Conservation (phyloP, 1,284 basidiomycete genomes). For the Chalciporus sp. region DNA sequence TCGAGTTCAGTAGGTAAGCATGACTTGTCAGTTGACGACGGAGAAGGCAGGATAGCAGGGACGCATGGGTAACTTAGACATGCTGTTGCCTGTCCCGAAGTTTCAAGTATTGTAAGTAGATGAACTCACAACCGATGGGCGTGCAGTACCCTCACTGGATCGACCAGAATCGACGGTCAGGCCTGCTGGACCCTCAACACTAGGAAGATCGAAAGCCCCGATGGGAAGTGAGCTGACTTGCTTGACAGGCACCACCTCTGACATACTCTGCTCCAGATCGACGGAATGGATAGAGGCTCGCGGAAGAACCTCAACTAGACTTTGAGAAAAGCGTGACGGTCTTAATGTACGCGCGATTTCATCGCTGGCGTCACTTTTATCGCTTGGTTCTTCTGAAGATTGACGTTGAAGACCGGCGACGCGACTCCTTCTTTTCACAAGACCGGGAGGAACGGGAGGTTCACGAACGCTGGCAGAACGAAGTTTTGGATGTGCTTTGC, state of each 20-base stretch:
- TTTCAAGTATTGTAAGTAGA: slow-evolving; percentile 23
- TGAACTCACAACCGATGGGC: slow-evolving; percentile 27
- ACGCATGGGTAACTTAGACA: slow-evolving; percentile 7
- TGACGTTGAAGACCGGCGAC: slow-evolving; percentile 28
- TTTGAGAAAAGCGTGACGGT: slow-evolving; percentile 5
- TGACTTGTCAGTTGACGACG: slow-evolving; percentile 13
- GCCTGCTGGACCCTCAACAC: slow-evolving; percentile 4
- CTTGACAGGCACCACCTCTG: slow-evolving; percentile 13
- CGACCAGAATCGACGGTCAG: background rate
- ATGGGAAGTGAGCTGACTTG: slow-evolving; percentile 16
- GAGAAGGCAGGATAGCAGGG: slow-evolving; percentile 13
- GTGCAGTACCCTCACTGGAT: slow-evolving; percentile 14
- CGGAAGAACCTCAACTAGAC: background rate
- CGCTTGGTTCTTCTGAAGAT: slow-evolving; percentile 33
- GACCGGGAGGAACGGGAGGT: slow-evolving; percentile 33
- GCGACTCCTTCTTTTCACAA: slow-evolving; percentile 30
- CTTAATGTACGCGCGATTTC: slow-evolving; percentile 11
- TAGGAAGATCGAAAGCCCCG: slow-evolving; percentile 9
- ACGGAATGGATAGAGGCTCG: slow-evolving; percentile 5
- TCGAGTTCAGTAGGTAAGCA: slow-evolving; percentile 26
- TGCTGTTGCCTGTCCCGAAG: slow-evolving; percentile 9
- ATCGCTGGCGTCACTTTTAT: slow-evolving; percentile 29
- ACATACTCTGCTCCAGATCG: background rate
- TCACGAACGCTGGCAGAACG: slow-evolving; percentile 31
- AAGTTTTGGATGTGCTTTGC: slow-evolving; percentile 33